Percentiles rank a stretch among this genome's conserved stretches.
phyloP scores from a whole-genome alignment of 1,284 basidiomycete genomes.

The Apiotrichum porosum region DNA sequence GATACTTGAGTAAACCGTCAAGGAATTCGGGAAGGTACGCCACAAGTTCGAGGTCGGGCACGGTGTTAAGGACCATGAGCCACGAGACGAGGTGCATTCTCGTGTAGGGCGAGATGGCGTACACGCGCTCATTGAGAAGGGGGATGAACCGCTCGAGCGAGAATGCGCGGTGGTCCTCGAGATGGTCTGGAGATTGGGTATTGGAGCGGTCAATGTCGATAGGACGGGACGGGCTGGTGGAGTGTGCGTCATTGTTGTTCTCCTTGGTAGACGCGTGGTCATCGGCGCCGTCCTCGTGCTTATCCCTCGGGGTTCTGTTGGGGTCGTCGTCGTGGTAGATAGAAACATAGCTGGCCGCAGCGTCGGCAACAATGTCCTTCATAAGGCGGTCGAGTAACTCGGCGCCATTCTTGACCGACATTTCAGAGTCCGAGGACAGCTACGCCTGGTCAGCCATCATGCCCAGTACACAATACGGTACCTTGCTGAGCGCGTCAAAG shows the following conservation, averaged over 20 bases:
- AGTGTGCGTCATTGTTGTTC: background rate
- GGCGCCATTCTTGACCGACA: slow-evolving; percentile 97
- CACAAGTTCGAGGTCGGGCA: slow-evolving; percentile 92
- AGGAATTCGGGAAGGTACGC: slow-evolving; percentile 91
- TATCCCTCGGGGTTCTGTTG: slow-evolving; percentile 18
- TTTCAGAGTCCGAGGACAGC: slow-evolving; percentile 93
- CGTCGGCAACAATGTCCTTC: slow-evolving; percentile 97
- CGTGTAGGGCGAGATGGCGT: slow-evolving; percentile 92
- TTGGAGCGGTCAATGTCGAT: slow-evolving; percentile 8
- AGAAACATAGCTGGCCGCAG: slow-evolving; percentile 90
- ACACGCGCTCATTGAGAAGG: slow-evolving; percentile 84
- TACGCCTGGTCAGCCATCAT: background rate
- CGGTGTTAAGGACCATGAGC: slow-evolving; percentile 93
- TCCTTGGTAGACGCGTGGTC: slow-evolving; percentile 6
- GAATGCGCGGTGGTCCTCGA: slow-evolving; percentile 59
- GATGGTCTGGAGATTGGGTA: slow-evolving; percentile 6
- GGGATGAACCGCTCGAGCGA: slow-evolving; percentile 93
- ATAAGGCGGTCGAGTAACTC: slow-evolving; percentile 95
- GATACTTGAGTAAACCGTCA: slow-evolving; percentile 88
- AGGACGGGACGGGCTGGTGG: background rate
- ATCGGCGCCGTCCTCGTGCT: background rate
- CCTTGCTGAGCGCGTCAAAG: slow-evolving; percentile 95
- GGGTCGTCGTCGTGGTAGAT: slow-evolving; percentile 58
- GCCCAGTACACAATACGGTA: too few relatives aligned
- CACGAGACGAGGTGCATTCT: slow-evolving; percentile 94